These are phyloP conservation scores for Yamadazyma jaroonii DNA, from an alignment of 1,139 yeast genomes.

Conservation along the genomic window DNA sequence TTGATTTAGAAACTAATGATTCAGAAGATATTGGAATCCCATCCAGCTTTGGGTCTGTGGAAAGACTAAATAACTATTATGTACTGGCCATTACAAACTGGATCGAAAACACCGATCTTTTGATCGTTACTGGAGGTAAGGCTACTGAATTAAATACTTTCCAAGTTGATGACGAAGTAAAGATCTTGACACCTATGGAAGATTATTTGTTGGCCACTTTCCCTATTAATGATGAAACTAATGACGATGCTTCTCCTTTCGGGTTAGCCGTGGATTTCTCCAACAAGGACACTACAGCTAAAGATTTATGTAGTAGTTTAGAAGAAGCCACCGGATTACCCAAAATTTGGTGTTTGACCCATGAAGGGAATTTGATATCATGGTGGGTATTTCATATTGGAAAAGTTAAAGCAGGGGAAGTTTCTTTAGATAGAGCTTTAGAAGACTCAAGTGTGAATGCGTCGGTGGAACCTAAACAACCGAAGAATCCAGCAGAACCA, in stretches of 20 bases:
- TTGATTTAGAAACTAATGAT: slow-evolving; percentile 3
- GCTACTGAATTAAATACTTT: slow-evolving; percentile 58
- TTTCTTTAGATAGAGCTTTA: slow-evolving; percentile 21
- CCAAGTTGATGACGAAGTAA: slow-evolving; percentile 20
- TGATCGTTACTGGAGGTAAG: slow-evolving; percentile 55
- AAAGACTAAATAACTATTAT: slow-evolving; percentile 52
- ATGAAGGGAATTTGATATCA: slow-evolving; percentile 57
- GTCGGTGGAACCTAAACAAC: neutral
- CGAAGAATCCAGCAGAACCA: slow-evolving; percentile 9
- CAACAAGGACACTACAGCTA: slow-evolving; percentile 34
- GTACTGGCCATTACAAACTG: slow-evolving; percentile 41
- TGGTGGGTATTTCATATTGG: slow-evolving; percentile 64
- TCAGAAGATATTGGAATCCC: slow-evolving; percentile 47
- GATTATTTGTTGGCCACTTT: slow-evolving; percentile 71
- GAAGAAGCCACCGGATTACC: slow-evolving; percentile 59
- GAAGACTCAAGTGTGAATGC: no score
- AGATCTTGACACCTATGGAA: slow-evolving; percentile 44
- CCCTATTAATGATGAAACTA: slow-evolving; percentile 63
- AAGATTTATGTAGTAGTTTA: slow-evolving; percentile 56
- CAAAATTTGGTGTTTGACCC: slow-evolving; percentile 56
- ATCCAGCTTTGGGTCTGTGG: slow-evolving; percentile 55
- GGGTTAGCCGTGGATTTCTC: slow-evolving; percentile 65
- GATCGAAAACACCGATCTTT: slow-evolving; percentile 26
- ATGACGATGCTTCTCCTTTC: slow-evolving; percentile 66
- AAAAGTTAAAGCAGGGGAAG: slow-evolving; percentile 34